A percentile compares a stretch with the other conserved stretches of the same genome.
phyloP scores from a whole-genome alignment of 176 grass and related monocot genomes.

The Otatea glauca region DNA sequence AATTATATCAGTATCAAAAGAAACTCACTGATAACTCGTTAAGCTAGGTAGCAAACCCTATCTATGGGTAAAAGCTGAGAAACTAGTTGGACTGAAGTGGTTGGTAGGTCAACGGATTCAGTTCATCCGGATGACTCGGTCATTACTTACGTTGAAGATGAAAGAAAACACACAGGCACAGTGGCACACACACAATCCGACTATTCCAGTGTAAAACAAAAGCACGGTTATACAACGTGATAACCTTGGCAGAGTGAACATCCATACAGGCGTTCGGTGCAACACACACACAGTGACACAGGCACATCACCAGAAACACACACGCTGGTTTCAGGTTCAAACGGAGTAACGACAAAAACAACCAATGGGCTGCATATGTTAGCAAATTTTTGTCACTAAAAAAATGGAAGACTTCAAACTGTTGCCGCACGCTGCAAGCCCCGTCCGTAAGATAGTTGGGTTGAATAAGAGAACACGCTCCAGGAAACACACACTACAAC shows the following conservation, averaged over 20 bases:
- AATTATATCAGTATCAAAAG: too few species aligned
- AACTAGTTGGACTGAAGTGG: too few species aligned
- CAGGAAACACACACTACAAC: not conserved
- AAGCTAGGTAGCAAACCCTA: too few species aligned
- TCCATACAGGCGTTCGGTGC: not conserved
- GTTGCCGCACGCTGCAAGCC: too few species aligned
- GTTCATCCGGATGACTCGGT: too few species aligned
- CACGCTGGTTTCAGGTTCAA: not conserved
- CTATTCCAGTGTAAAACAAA: not conserved
- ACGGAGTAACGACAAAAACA: not conserved
- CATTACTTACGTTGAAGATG: not conserved
- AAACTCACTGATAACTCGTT: too few species aligned
- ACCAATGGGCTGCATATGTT: not conserved
- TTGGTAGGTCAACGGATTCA: not conserved
- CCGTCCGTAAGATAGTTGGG: not conserved
- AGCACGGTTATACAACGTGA: not conserved
- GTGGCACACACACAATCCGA: not conserved
- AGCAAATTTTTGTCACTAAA: not conserved
- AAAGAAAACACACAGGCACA: too few species aligned
- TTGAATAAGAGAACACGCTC: not conserved
- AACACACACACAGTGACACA: not conserved
- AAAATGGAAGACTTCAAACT: too few species aligned
- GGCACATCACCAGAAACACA: too few species aligned
- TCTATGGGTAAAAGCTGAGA: not conserved
- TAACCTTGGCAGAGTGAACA: too few species aligned